A percentile compares a stretch with the other conserved stretches of the same genome.
Evolutionary conservation across 352 stramenopile species (phyloP).

Genomic region (Pseudoperonospora humuli): DNA sequence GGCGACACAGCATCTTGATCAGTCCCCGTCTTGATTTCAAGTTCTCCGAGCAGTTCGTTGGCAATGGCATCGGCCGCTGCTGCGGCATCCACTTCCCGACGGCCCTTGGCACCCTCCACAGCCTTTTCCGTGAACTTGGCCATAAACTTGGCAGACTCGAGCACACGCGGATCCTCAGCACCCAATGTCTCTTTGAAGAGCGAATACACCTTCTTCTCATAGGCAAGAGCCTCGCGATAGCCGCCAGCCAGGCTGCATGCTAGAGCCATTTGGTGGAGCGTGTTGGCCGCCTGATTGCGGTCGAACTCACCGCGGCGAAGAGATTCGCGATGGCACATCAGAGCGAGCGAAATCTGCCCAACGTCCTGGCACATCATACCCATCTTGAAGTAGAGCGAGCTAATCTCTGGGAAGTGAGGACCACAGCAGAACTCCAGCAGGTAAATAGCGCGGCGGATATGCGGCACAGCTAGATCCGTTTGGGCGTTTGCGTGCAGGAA

Average conservation of each 20-base stretch:
- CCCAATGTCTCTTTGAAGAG: conserved; percentile 80
- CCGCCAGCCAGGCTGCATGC: conserved; percentile 67
- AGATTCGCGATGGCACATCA: conserved; percentile 85
- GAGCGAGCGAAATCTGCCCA: conserved; percentile 74
- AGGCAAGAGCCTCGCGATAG: conserved; percentile 81
- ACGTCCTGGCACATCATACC: conserved; percentile 92
- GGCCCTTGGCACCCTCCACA: conserved; percentile 80
- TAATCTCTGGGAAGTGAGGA: conserved; percentile 86
- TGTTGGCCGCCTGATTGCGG: conserved; percentile 79
- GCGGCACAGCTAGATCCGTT: conserved; percentile 77
- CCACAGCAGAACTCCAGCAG: conserved; percentile 90
- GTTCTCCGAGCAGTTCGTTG: conserved; percentile 63
- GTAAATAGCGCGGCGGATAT: conserved; percentile 89
- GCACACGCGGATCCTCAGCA: conserved; percentile 68
- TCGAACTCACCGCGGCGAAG: conserved; percentile 83
- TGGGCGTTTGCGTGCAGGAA: conserved; percentile 86
- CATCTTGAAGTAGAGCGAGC: conserved; percentile 88
- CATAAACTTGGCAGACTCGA: conserved; percentile 82
- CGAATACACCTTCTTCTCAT: conserved; percentile 86
- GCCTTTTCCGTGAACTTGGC: conserved; percentile 81
- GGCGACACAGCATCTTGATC: conserved; percentile 24
- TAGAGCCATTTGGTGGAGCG: conserved; percentile 84
- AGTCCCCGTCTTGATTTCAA: conserved; percentile 52
- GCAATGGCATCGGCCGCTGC: conserved; percentile 69
- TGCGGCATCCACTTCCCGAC: conserved; percentile 66